These are phyloP conservation scores for Penicillium cosmopolitanum DNA, from an alignment of 495 filamentous ascomycete species.

Conservation along the genomic window DNA sequence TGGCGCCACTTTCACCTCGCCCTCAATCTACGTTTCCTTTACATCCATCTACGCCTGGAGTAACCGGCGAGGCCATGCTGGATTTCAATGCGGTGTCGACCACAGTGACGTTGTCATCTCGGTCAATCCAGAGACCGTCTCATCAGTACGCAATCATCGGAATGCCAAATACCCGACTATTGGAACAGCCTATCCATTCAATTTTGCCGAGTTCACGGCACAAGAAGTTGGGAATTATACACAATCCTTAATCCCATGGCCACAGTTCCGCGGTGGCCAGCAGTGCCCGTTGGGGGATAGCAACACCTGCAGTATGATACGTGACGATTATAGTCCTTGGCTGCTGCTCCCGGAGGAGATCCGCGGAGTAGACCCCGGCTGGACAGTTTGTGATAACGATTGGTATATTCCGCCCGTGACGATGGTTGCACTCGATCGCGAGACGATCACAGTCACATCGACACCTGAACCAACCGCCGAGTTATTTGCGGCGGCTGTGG, in stretches of 20 bases:
- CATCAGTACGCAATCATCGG: slow-evolving; percentile 26
- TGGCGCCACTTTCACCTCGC: slow-evolving; percentile 28
- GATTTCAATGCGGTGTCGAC: slow-evolving; percentile 25
- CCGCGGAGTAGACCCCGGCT: background rate
- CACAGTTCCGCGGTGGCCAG: slow-evolving; percentile 27
- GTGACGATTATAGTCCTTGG: slow-evolving; percentile 28
- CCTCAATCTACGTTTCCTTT: slow-evolving; percentile 31
- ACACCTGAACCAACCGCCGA: slow-evolving; percentile 1
- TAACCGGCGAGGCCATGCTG: slow-evolving; percentile 24
- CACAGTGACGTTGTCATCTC: slow-evolving; percentile 26
- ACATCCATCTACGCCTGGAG: slow-evolving; percentile 31
- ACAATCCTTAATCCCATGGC: slow-evolving; percentile 28
- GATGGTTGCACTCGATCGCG: background rate
- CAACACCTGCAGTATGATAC: slow-evolving; percentile 24
- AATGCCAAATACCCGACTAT: slow-evolving; percentile 28
- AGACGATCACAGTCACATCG: background rate
- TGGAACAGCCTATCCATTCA: slow-evolving; percentile 30
- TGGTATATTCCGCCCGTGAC: slow-evolving; percentile 5
- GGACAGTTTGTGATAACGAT: background rate
- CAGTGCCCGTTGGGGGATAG: slow-evolving; percentile 23
- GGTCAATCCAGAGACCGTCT: slow-evolving; percentile 16
- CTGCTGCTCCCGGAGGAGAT: slow-evolving; percentile 1
- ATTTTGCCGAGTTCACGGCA: slow-evolving; percentile 29
- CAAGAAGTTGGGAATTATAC: slow-evolving; percentile 26
- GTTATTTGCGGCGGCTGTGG: background rate